Evolutionary conservation across 805 yeast genomes (phyloP).

Genomic region (Kockiozyma suomiensis): DNA sequence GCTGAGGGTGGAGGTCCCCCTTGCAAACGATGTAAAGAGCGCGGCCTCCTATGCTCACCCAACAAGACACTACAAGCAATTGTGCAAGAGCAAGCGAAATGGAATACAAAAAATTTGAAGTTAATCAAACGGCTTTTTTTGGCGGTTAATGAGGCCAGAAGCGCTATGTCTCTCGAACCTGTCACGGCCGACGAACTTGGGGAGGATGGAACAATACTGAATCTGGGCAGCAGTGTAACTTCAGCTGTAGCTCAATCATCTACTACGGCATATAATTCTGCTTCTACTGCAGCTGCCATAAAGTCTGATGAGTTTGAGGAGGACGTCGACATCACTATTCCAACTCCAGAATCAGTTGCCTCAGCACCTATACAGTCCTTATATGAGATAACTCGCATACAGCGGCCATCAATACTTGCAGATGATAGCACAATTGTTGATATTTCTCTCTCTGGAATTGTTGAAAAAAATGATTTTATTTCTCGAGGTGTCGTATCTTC

Average conservation of each 20-base stretch:
- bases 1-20: conserved; percentile 25
- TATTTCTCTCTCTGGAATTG: conserved; percentile 16
- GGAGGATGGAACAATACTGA: not conserved
- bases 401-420: not conserved
- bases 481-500: conserved; percentile 16
- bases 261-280: not conserved
- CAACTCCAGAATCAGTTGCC: conserved; percentile 21
- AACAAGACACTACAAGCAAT: conserved; percentile 21
- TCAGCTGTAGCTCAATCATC: not conserved
- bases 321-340: not conserved
- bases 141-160: conserved; percentile 4
- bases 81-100: conserved; percentile 24
- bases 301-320: conserved; percentile 1
- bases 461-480: conserved; percentile 16
- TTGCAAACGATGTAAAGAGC: conserved; percentile 21
- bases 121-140: conserved; percentile 1
- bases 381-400: conserved; percentile 21
- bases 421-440: not conserved
- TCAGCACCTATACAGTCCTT: conserved; percentile 27
- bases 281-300: not conserved
- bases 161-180: not conserved
- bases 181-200: conserved; percentile 1
- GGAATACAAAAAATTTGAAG: conserved; percentile 18
- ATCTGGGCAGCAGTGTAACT: not conserved
- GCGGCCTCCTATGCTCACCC: conserved; percentile 25